Base-by-base conservation (phyloP, 768 basidiomycete species). In the Mycena albidolilacea region DNA sequence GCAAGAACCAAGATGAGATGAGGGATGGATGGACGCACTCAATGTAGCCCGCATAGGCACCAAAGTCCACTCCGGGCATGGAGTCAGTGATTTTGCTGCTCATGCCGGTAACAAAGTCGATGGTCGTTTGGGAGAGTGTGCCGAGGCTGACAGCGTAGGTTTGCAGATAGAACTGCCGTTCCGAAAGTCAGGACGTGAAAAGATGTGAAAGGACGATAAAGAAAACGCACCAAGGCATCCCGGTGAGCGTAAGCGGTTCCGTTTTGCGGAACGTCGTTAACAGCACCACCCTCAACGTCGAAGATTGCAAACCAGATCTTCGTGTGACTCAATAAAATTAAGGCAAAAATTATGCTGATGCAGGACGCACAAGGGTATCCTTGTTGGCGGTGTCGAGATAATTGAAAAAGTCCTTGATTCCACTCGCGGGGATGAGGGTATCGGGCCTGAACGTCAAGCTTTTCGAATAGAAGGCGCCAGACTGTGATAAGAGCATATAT, bases 301-400 rank as follows among this genome's bases (percentile, higher is more conserved):
- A 76, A 76, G 30, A 76, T 76, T 7, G 72, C 75, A 37, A 76
- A 76, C 75, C 75, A 76, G 35, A 76, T 62, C 74, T 75, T 19
- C 15, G 1, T 14, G 46, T 48, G 12, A n/a, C 12, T 39, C 17
- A 41, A 19, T n/a, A 64, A 38, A 60, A 9, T 1, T 17, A 39
- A 11, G 23, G 17, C n/a, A 48, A 1, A 10, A 17, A 14, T 15
- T 14, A n/a, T 21, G 1, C 21, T 2, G 19, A 44, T 5, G 5
- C 9, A 14, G 43, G 8, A 48, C 30, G 8, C 1, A 75, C 75
- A 21, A 73, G 39, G 14, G 75, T 76, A 11, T 68, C 75, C 66
- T 76, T 76, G 54, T 72, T 64, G 10, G 75, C 71, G 7, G 39
- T 60, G 55, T 76, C 75, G 43, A 73, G 59, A 23, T 73, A 73